These are phyloP conservation scores for Zygosaccharomyces siamensis DNA, from an alignment of 805 yeast genomes.

Conservation along the genomic window DNA sequence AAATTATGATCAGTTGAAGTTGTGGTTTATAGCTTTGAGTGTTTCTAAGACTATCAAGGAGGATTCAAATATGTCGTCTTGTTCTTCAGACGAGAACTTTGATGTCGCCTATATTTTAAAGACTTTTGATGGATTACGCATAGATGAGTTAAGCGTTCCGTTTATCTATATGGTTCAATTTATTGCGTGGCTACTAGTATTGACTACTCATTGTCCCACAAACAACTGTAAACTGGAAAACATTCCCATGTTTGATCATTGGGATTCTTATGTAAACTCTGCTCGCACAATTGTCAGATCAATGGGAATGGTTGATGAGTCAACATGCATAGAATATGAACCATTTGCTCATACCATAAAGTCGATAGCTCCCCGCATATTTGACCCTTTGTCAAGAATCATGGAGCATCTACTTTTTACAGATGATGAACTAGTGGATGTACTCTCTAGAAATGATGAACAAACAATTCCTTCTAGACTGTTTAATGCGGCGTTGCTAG, in stretches of 20 bases:
- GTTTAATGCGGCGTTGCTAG: constrained; percentile 33
- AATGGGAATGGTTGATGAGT: constrained; percentile 37
- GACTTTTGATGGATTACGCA: constrained; percentile 42
- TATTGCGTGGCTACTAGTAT: constrained; percentile 45
- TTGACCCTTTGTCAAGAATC: constrained; percentile 42
- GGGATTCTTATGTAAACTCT: constrained; percentile 41
- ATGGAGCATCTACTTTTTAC: constrained; percentile 42
- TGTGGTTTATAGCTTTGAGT: constrained; percentile 47
- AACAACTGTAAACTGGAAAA: constrained; percentile 32
- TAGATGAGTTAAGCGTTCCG: constrained; percentile 36
- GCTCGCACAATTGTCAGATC: constrained; percentile 47
- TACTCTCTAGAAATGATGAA: constrained; percentile 3
- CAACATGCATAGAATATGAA: constrained; percentile 22
- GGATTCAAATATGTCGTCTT: constrained; percentile 15
- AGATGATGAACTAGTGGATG: constrained; percentile 21
- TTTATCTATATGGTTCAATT: constrained; percentile 42
- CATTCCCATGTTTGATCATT: constrained; percentile 28
- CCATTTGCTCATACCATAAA: constrained; percentile 35
- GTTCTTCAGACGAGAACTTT: constrained; percentile 14
- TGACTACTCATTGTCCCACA: constrained; percentile 38
- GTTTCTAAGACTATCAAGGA: constrained; percentile 17
- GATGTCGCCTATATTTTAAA: constrained; percentile 28
- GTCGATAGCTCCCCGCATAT: constrained; percentile 40
- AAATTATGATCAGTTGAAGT: constrained; percentile 39
- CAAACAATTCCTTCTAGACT: constrained; percentile 15